A percentile compares a stretch with the other conserved stretches of the same genome.
phyloP scores from a whole-genome alignment of 768 basidiomycete species.

The Termitomyces sp. region DNA sequence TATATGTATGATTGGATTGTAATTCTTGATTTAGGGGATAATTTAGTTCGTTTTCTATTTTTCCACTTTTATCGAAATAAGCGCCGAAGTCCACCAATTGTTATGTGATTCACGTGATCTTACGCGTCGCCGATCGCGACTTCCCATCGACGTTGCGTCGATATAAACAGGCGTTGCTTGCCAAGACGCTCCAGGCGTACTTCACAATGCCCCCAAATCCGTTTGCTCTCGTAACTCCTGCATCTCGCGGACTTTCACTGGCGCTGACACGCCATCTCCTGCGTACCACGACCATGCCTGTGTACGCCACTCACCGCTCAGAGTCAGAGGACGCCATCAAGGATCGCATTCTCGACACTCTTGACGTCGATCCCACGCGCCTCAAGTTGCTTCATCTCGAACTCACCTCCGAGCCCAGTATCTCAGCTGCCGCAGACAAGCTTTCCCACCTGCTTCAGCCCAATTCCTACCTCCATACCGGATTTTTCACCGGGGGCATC shows the following conservation, averaged over 20 bases:
- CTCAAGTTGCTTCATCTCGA: constrained; percentile 48
- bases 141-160: not conserved
- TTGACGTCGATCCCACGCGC: constrained; percentile 42
- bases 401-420: constrained; percentile 48
- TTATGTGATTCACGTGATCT: constrained; percentile 11
- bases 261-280: constrained; percentile 54
- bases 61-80: not conserved
- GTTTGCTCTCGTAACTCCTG: constrained; percentile 52
- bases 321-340: constrained; percentile 32
- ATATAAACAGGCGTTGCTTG: not conserved
- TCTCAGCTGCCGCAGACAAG: constrained; percentile 41
- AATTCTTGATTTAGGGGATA: constrained; percentile 11
- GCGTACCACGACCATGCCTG: constrained; percentile 44
- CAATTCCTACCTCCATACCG: constrained; percentile 46
- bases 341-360: constrained; percentile 38
- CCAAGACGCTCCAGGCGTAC: not conserved
- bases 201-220: constrained; percentile 27
- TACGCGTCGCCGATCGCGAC: constrained; percentile 13
- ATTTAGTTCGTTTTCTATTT: not conserved
- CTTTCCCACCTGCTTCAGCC: constrained; percentile 34
- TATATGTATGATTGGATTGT: constrained; percentile 12
- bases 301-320: constrained; percentile 53
- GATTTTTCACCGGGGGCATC: constrained; percentile 53
- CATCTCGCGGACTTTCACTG: constrained; percentile 54
- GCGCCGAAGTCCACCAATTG: not conserved